Evolutionary conservation across 2,329 filamentous ascomycete genomes (phyloP).

Genomic region (Nigrograna mackinnonii): DNA sequence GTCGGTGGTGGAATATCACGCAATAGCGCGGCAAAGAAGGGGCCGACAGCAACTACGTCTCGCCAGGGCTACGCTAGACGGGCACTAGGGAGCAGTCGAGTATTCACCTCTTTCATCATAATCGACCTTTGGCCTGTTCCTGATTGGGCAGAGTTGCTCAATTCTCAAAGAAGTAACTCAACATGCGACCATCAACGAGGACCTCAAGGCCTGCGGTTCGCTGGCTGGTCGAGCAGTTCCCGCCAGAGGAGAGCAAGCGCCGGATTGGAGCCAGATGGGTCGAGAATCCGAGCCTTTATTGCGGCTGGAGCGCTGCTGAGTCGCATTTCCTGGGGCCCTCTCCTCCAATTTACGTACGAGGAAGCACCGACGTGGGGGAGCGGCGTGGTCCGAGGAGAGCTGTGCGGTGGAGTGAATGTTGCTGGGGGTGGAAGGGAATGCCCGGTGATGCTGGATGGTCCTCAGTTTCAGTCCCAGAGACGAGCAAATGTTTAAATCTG

Average conservation of each 20-base stretch:
- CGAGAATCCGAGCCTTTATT: background rate
- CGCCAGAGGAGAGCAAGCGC: no score
- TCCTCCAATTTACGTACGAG: slow-evolving; percentile 7
- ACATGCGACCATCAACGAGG: no score
- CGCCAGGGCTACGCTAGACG: no score
- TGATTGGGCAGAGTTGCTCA: background rate
- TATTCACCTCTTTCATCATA: background rate
- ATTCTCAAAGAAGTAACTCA: background rate
- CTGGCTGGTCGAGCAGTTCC: no score
- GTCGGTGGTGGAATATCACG: slow-evolving; percentile 4
- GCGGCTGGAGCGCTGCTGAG: slow-evolving; percentile 1
- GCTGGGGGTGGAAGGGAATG: no score
- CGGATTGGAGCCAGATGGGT: background rate
- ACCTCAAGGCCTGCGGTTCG: no score
- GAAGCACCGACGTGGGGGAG: slow-evolving; percentile 3
- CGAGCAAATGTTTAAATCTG: no score
- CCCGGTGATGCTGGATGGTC: no score
- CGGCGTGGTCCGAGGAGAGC: background rate
- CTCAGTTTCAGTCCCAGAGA: no score
- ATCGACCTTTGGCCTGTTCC: background rate
- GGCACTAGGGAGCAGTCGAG: no score
- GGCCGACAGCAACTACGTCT: background rate
- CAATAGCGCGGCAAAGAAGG: background rate
- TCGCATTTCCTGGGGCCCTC: slow-evolving; percentile 1
- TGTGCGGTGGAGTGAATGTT: no score